phyloP scores from a whole-genome alignment of 2,329 filamentous ascomycete genomes.

The Stagonosporopsis chrysanthemi region DNA sequence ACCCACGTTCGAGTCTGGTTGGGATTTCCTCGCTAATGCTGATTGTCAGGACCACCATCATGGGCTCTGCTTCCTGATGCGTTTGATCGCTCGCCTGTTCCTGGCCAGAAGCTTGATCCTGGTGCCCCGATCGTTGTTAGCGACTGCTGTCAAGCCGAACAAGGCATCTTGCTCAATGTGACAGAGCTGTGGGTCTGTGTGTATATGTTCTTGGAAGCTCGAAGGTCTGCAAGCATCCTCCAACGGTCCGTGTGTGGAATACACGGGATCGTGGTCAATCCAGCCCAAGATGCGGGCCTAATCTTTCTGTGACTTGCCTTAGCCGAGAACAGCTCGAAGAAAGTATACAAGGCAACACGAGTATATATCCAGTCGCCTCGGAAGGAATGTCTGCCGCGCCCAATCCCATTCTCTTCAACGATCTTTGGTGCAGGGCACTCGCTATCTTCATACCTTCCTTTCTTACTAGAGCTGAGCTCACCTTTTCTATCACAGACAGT shows the following conservation, averaged over 20 bases:
- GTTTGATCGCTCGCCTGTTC: constrained; percentile 45
- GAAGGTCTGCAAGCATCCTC: constrained; percentile 39
- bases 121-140: constrained; percentile 25
- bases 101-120: constrained; percentile 28
- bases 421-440: constrained; percentile 45
- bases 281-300: constrained; percentile 26
- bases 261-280: constrained; percentile 37
- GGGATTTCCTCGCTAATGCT: constrained; percentile 27
- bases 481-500: constrained; percentile 24
- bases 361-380: constrained; percentile 34
- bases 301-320: constrained; percentile 19
- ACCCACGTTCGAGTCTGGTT: constrained; percentile 40
- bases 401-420: constrained; percentile 25
- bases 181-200: constrained; percentile 37
- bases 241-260: constrained; percentile 46
- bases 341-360: constrained; percentile 10
- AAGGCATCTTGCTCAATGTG: constrained; percentile 34
- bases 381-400: constrained; percentile 25
- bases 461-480: constrained; percentile 48
- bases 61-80: constrained; percentile 32
- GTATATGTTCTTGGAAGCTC: constrained; percentile 30
- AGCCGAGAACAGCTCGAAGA: constrained; percentile 18
- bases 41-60: constrained; percentile 26
- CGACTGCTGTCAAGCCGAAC: constrained; percentile 27
- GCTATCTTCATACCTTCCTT: constrained; percentile 32